Base-by-base conservation (phyloP, 441 rosid species). In the Pelargonium cotyledonis region DNA sequence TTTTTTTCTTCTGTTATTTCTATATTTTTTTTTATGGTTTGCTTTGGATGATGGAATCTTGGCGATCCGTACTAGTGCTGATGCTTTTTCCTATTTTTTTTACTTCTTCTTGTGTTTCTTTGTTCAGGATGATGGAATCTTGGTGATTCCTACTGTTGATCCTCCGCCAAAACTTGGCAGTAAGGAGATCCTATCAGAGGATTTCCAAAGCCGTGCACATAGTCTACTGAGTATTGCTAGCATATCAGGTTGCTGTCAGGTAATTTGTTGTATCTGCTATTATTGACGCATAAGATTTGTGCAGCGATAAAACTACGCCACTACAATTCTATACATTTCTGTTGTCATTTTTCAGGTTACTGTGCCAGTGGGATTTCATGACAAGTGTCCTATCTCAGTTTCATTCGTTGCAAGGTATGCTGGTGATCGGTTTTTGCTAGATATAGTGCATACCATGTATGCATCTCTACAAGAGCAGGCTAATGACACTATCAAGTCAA, bases 171-270 rank as follows among this genome's bases (percentile, higher is more conserved):
- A 92, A 83, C 86, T 89, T 70, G 90, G 95, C 53, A 86, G 80
- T 63, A 95, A 85, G 77, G 99, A 95, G 78, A 80, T 89, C 75
- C 70, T 58, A 6, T 85, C 90, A 4, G 95, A 88, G 70, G 89
- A 92, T 72, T 92, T 88, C 81, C 87, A 82, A 76, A 84, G 65
- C 70, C 70, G 78, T 63, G 76, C 77, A 72, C 81, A 72, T 67
- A 81, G 92, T 79, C 85, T 95, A 65, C 79, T 87, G 77, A 88
- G 98, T 82, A 82, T 95, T 72, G 93, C 99, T 70, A 92, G 97
- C 76, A 70, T 95, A 58, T 95, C 98, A 1, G 99, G 98, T 66
- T 95, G 97, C 81, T 95, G 99, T 79, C 98, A 95, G 98, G 99
- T 94, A 68, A 61, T 55, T 19, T 21, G n/a, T 60, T 60, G 6